Percentiles rank a stretch among this genome's conserved stretches.
Evolutionary conservation across 805 yeast genomes (phyloP).

Genomic region (Scheffersomyces ergatensis): DNA sequence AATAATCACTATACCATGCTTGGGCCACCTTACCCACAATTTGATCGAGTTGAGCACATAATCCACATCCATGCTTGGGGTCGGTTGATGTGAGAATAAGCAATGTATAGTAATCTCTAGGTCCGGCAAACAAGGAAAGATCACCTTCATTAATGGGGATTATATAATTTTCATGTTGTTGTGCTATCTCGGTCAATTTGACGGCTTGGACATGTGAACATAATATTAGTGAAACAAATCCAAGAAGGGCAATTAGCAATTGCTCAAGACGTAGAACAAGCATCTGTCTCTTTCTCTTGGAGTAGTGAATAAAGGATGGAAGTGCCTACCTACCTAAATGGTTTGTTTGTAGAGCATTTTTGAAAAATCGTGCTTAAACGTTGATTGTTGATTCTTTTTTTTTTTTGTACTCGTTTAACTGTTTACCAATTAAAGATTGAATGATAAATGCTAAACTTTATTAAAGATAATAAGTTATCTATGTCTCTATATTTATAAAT

Average conservation of each 20-base stretch:
- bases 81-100: conserved; percentile 51
- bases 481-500: too few species aligned
- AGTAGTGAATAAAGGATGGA: too few species aligned
- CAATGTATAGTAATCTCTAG: conserved; percentile 51
- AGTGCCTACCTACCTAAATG: too few species aligned
- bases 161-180: conserved; percentile 25
- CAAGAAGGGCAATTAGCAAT: not conserved
- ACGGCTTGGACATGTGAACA: not conserved
- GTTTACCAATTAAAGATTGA: too few species aligned
- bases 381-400: too few species aligned
- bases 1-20: conserved; percentile 44
- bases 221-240: not conserved
- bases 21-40: conserved; percentile 39
- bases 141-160: conserved; percentile 42
- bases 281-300: too few species aligned
- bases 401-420: too few species aligned
- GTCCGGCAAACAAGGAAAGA: conserved; percentile 42
- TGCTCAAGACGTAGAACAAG: not conserved
- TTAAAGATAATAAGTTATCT: too few species aligned
- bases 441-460: too few species aligned
- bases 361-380: too few species aligned
- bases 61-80: conserved; percentile 41
- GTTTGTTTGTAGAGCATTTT: too few species aligned
- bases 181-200: conserved; percentile 5
- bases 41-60: conserved; percentile 46